A percentile compares a stretch with the other conserved stretches of the same genome.
Evolutionary conservation across 1,284 basidiomycete genomes (phyloP).

Genomic region (Ceratobasidium theobromae): DNA sequence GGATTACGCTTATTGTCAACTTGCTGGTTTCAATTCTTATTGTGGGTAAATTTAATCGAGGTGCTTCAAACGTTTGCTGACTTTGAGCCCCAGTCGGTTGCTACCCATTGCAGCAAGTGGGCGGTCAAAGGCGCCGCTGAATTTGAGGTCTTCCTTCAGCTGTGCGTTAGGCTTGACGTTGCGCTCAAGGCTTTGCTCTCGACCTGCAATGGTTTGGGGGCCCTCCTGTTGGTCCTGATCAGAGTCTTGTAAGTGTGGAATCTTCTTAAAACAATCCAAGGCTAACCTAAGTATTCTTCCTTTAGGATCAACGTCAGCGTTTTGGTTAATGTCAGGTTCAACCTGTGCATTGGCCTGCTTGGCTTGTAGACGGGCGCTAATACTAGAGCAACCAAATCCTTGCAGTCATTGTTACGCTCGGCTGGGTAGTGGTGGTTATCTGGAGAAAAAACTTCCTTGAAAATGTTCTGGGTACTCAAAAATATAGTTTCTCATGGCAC

Average conservation of each 20-base stretch:
- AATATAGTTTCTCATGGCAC: too few species aligned
- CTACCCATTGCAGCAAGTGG: slow-evolving; percentile 31
- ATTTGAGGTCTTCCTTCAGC: slow-evolving; percentile 8
- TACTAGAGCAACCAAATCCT: too few species aligned
- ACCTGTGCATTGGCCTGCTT: slow-evolving; percentile 25
- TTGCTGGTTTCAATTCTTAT: slow-evolving; percentile 20
- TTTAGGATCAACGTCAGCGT: slow-evolving; percentile 21
- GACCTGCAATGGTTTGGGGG: slow-evolving; percentile 30
- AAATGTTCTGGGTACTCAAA: too few species aligned
- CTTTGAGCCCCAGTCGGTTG: not conserved
- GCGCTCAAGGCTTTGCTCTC: slow-evolving; percentile 11
- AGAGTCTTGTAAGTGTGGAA: slow-evolving; percentile 15
- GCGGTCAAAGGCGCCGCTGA: slow-evolving; percentile 10
- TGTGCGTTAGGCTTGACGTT: slow-evolving; percentile 24
- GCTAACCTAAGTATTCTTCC: not conserved
- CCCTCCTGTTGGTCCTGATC: slow-evolving; percentile 11
- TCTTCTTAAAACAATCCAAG: not conserved
- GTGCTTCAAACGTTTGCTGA: not conserved
- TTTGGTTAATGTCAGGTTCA: slow-evolving; percentile 28
- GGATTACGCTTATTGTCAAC: slow-evolving; percentile 26
- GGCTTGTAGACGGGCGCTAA: not conserved
- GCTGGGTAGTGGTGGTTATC: too few species aligned
- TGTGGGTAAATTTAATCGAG: not conserved
- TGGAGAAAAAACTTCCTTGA: too few species aligned
- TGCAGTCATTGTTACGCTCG: too few species aligned